Evolutionary conservation across 345 rosid species (phyloP), one percentile per base, ranked within the genome.

Genomic region (Ailanthus altissimus): DNA sequence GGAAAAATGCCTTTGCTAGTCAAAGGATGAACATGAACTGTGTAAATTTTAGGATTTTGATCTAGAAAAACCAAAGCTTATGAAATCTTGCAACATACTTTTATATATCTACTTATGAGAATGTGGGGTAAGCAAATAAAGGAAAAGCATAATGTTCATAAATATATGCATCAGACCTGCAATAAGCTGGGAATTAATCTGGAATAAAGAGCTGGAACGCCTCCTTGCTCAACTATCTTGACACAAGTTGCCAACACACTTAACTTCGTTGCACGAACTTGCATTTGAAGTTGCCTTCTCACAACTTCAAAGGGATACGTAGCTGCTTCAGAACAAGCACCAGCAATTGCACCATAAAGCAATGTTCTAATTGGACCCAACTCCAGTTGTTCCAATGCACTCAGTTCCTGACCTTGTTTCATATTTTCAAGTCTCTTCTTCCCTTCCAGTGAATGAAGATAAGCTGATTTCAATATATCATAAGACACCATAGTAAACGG

Each of bases 281-380:
- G 98, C 93, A 95, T 85, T 80, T 95, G 99, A 79, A 95, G 97
- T 53, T 89, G 95, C 74, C 99, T 87, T 83, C 98, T 90, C 72
- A 93, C 97, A 60, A 91, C 97, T 88, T 93, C 99, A 70, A 93
- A 93, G 10, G 98, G 99, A 83, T 95, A 95, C 2, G 99, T 95
- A 26, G 94, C 89, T 75, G 92, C 98, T 86, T 95, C 99, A 58
- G 98, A 87, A 79, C 97, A 93, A 45, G 89, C 96, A 69, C 99
- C 96, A 2, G 97, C 91, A 23, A 93, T 72, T 50, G 98, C 99
- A 63, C 99, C 98, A 51, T 90, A 92, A 2, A 95, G 75, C 79
- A 93, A 87, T 68, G 99, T 95, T 80, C 96, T 89, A 8, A 85
- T 38, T 14, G 98, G 85, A 74, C 96, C 98, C 88, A 93, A 78